Evolutionary conservation across 2,329 filamentous ascomycete genomes (phyloP).

Genomic region (Elsinoe batatas): DNA sequence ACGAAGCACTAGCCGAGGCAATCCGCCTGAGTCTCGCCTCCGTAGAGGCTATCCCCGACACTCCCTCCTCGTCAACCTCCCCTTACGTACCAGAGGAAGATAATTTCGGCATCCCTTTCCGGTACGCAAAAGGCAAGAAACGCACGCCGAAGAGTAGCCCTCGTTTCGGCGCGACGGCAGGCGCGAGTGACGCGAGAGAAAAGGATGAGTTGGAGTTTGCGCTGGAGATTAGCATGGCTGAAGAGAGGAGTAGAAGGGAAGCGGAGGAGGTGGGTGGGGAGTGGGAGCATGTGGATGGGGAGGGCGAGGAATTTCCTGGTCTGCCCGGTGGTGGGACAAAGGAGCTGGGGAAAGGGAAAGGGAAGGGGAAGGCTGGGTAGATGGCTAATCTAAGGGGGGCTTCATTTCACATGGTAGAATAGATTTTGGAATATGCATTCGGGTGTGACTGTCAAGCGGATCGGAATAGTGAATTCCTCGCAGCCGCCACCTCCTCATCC

Average conservation of each 20-base stretch:
- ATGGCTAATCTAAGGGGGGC: no score
- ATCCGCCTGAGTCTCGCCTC: constrained; percentile 43
- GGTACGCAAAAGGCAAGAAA: constrained; percentile 31
- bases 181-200: constrained; percentile 33
- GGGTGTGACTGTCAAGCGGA: background rate
- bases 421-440: no score
- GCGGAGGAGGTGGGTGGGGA: constrained; percentile 14
- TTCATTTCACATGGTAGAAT: no score
- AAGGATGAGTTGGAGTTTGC: constrained; percentile 52
- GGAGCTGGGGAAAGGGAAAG: constrained; percentile 21
- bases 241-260: constrained; percentile 40
- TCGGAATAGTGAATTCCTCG: constrained; percentile 17
- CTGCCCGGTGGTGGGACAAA: constrained; percentile 16
- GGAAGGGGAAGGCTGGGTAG: constrained; percentile 20
- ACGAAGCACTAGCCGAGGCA: constrained; percentile 40
- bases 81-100: background rate
- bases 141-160: constrained; percentile 17
- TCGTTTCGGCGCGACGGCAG: constrained; percentile 24
- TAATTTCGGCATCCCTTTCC: constrained; percentile 35
- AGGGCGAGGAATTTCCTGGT: constrained; percentile 22
- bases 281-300: constrained; percentile 13
- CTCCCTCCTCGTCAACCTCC: no score
- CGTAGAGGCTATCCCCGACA: background rate
- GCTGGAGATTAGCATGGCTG: constrained; percentile 51
- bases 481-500: constrained; percentile 66